Percentiles rank a stretch among this genome's conserved stretches.
Evolutionary conservation across 768 basidiomycete genomes (phyloP).

Genomic region (Tylopilus rubrobrunneus): DNA sequence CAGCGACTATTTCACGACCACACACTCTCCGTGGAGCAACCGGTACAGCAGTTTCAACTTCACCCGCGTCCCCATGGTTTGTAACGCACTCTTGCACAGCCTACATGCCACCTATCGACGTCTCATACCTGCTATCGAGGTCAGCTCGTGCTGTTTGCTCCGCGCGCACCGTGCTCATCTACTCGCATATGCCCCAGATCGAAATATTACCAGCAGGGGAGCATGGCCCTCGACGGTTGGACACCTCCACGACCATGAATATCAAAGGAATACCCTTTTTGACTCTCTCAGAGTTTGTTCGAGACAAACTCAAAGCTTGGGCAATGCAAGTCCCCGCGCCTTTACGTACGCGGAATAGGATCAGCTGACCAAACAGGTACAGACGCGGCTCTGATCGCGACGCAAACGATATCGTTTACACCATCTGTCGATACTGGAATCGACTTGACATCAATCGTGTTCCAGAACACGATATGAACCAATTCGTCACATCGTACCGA

Average conservation of each 20-base stretch:
- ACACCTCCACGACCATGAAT: conserved; percentile 61
- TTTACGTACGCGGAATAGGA: conserved; percentile 1
- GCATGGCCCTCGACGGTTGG: conserved; percentile 71
- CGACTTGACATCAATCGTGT: conserved; percentile 83
- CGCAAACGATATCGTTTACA: conserved; percentile 72
- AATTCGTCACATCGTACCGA: conserved; percentile 58
- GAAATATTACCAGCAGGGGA: conserved; percentile 82
- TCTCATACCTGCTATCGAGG: conserved; percentile 75
- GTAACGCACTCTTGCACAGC: conserved; percentile 35
- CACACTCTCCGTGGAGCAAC: conserved; percentile 83
- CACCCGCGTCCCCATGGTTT: neutral
- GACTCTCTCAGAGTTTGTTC: conserved; percentile 79
- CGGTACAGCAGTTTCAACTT: conserved; percentile 42
- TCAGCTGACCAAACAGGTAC: conserved; percentile 15
- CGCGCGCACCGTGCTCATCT: conserved; percentile 7
- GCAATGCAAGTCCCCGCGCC: conserved; percentile 52
- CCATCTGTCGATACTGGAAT: conserved; percentile 74
- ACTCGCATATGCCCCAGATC: conserved; percentile 43
- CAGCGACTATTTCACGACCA: conserved; percentile 60
- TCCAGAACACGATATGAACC: conserved; percentile 80
- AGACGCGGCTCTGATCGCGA: conserved; percentile 71
- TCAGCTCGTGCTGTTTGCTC: conserved; percentile 26
- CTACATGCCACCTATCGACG: conserved; percentile 74
- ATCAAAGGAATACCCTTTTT: conserved; percentile 75
- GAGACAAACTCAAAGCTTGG: conserved; percentile 83